Evolutionary conservation across 305 asterid species (phyloP).

Genomic region (Rubia peregrina): DNA sequence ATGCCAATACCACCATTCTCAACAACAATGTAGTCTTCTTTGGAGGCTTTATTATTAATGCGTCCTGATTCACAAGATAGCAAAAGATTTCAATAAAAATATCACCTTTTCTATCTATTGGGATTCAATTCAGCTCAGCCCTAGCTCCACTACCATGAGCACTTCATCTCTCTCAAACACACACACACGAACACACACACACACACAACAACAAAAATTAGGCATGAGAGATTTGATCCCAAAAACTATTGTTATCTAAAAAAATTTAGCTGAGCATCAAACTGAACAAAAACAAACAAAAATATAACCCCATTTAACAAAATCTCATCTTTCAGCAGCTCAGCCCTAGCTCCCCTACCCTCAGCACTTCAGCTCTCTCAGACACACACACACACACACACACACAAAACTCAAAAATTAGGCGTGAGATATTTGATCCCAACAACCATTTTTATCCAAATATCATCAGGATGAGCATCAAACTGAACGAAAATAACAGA

Average conservation of each 20-base stretch:
- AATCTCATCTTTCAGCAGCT: neutral
- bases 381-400: neutral
- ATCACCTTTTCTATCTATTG: neutral
- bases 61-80: constrained; percentile 47
- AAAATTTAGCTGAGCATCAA: too few relatives aligned
- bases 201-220: neutral
- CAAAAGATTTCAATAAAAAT: neutral
- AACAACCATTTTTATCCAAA: neutral
- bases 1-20: constrained; percentile 65
- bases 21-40: constrained; percentile 55
- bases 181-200: neutral
- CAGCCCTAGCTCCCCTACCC: constrained; percentile 8
- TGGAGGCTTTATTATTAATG: constrained; percentile 39
- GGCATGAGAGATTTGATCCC: too few relatives aligned
- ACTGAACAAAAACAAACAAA: neutral
- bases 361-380: neutral
- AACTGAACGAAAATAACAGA: neutral
- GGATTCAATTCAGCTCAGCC: neutral
- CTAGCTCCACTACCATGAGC: constrained; percentile 5
- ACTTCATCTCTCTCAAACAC: neutral
- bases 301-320: too few relatives aligned
- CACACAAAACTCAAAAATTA: neutral
- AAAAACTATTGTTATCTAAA: too few relatives aligned
- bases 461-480: neutral
- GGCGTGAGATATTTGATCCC: neutral